These are phyloP conservation scores for Kondoa malvinella DNA, from an alignment of 768 basidiomycete species.

Conservation along the genomic window DNA sequence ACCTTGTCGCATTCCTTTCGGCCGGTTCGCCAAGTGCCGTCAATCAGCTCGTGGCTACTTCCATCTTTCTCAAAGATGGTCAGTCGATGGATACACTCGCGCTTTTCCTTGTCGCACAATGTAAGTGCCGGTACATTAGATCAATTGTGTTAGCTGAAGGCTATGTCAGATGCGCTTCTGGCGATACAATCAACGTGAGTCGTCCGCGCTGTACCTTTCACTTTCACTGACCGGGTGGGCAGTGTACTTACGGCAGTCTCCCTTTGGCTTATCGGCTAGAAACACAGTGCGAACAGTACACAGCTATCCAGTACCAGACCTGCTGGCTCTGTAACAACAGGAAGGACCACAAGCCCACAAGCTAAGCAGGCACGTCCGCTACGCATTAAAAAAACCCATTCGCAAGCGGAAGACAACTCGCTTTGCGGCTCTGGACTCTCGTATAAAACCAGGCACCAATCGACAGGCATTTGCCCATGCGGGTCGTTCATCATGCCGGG, in stretches of 20 bases:
- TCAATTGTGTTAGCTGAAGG: neutral
- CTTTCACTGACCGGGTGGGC: neutral
- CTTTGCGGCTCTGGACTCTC: too few relatives aligned
- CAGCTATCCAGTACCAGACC: too few relatives aligned
- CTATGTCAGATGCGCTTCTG: neutral
- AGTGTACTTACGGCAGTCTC: neutral
- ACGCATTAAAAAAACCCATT: too few relatives aligned
- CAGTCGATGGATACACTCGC: slow-evolving; percentile 11
- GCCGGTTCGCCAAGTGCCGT: slow-evolving; percentile 14
- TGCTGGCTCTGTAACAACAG: too few relatives aligned
- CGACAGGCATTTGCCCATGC: too few relatives aligned
- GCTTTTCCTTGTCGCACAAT: slow-evolving; percentile 12
- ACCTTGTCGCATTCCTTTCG: slow-evolving; percentile 9
- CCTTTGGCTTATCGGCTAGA: neutral
- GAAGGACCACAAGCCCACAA: too few relatives aligned
- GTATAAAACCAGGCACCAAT: too few relatives aligned
- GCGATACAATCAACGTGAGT: neutral
- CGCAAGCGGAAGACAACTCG: too few relatives aligned
- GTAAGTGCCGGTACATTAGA: slow-evolving; percentile 8
- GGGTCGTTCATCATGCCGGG: too few relatives aligned
- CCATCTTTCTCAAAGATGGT: slow-evolving; percentile 10
- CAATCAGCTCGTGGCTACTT: slow-evolving; percentile 14
- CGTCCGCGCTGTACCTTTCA: neutral
- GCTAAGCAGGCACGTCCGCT: too few relatives aligned
- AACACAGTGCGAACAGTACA: too few relatives aligned